Conservation (phyloP, 2,329 filamentous ascomycete genomes). For the Penicillium griseofulvum region DNA sequence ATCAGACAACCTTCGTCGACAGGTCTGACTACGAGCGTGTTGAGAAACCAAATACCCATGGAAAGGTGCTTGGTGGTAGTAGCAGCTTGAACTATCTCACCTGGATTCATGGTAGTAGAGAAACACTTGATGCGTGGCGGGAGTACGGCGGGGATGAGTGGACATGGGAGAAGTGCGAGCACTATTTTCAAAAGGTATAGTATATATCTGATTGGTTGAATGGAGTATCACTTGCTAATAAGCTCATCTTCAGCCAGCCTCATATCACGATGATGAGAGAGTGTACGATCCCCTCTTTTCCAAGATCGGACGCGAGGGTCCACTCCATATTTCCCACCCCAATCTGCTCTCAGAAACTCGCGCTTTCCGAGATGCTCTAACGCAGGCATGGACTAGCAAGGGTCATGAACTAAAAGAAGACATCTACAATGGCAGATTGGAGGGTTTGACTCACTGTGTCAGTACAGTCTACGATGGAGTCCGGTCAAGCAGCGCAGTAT, state of each 20-base stretch:
- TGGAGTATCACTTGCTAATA: neutral
- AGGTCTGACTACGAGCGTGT: constrained; percentile 59
- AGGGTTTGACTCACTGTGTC: constrained; percentile 54
- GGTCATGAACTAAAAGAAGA: constrained; percentile 53
- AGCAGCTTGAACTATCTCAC: constrained; percentile 61
- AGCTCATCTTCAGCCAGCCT: neutral
- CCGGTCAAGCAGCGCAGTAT: constrained; percentile 51
- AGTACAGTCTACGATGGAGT: constrained; percentile 57
- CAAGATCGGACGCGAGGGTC: constrained; percentile 44
- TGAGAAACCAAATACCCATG: constrained; percentile 61
- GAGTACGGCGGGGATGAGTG: constrained; percentile 48
- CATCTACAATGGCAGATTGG: constrained; percentile 52
- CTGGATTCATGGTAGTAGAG: constrained; percentile 57
- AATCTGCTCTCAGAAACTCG: constrained; percentile 52
- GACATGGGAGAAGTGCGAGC: constrained; percentile 47
- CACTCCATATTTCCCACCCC: constrained; percentile 52
- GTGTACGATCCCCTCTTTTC: neutral
- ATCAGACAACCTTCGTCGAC: constrained; percentile 58
- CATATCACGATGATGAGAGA: neutral
- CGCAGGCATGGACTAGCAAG: constrained; percentile 53
- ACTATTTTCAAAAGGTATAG: constrained; percentile 43
- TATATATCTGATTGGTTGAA: neutral
- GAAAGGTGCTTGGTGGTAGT: constrained; percentile 58
- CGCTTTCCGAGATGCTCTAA: constrained; percentile 43
- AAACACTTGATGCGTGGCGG: constrained; percentile 53